These are phyloP conservation scores for Candida albicans DNA, from an alignment of 1,139 yeast species.

Conservation along the genomic window DNA sequence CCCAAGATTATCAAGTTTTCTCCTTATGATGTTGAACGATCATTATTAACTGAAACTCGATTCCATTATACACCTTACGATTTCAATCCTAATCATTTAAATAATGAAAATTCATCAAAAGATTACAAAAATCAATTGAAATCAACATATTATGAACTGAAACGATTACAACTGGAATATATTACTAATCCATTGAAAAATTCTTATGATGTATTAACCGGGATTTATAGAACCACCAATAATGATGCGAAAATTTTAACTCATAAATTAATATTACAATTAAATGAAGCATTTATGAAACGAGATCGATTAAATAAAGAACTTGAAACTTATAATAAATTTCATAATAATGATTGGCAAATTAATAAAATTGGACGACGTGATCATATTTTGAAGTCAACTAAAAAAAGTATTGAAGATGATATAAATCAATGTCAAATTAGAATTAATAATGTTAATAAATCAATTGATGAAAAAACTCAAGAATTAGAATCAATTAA, in stretches of 20 bases:
- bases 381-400: conserved; percentile 28
- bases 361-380: conserved; percentile 34
- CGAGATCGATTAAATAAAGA: conserved; percentile 30
- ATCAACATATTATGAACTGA: conserved; percentile 56
- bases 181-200: conserved; percentile 64
- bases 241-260: conserved; percentile 29
- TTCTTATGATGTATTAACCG: conserved; percentile 56
- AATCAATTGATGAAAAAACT: conserved; percentile 34
- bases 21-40: conserved; percentile 74
- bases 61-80: conserved; percentile 55
- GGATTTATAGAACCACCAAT: conserved; percentile 40
- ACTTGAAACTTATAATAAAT: conserved; percentile 23
- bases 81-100: conserved; percentile 1
- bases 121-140: conserved; percentile 9
- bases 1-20: conserved; percentile 62
- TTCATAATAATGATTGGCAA: conserved; percentile 20
- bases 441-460: conserved; percentile 43
- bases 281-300: conserved; percentile 32
- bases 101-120: conserved; percentile 3
- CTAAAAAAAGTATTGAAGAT: conserved; percentile 27
- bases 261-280: conserved; percentile 37
- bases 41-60: conserved; percentile 75
- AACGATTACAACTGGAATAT: conserved; percentile 68
- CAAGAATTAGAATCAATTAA: conserved; percentile 32
- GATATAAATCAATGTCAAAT: conserved; percentile 42